Evolutionary conservation across 2,329 filamentous ascomycete genomes (phyloP).

Genomic region (Didymella sp.): DNA sequence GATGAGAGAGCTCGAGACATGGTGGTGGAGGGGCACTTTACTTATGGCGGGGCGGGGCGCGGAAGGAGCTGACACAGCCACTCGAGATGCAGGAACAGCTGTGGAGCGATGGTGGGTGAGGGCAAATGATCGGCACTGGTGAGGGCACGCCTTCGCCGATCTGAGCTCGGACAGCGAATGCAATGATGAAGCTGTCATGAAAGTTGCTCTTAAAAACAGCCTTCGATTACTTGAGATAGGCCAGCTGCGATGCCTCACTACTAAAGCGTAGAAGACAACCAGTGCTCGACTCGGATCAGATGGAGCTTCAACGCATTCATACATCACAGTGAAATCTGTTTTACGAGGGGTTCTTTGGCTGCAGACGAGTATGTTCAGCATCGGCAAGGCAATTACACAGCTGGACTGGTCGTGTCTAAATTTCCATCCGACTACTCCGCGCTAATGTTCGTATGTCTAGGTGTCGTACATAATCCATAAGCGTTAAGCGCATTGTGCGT

Average conservation of each 20-base stretch:
- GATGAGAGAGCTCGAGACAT: constrained; percentile 15
- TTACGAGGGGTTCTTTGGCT: neutral
- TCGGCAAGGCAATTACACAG: neutral
- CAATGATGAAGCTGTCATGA: neutral
- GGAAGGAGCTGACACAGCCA: constrained; percentile 13
- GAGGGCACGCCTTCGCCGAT: constrained; percentile 20
- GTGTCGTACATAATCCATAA: constrained; percentile 4
- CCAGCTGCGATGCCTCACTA: neutral
- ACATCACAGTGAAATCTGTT: neutral
- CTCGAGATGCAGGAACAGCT: constrained; percentile 2
- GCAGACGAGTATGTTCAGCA: neutral
- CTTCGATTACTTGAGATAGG: neutral
- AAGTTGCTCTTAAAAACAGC: neutral
- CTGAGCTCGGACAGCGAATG: neutral
- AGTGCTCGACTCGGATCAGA: neutral
- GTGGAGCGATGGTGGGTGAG: constrained; percentile 4
- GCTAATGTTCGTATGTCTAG: constrained; percentile 8
- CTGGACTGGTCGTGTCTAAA: neutral
- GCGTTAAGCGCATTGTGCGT: neutral
- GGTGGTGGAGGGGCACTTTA: constrained; percentile 19
- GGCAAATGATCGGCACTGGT: constrained; percentile 9
- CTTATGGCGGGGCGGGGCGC: constrained; percentile 3
- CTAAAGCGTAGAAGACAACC: neutral
- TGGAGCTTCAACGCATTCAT: neutral
- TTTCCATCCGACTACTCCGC: neutral